These are phyloP conservation scores for Auriscalpium orientale DNA, from an alignment of 768 basidiomycete species.

Conservation along the genomic window DNA sequence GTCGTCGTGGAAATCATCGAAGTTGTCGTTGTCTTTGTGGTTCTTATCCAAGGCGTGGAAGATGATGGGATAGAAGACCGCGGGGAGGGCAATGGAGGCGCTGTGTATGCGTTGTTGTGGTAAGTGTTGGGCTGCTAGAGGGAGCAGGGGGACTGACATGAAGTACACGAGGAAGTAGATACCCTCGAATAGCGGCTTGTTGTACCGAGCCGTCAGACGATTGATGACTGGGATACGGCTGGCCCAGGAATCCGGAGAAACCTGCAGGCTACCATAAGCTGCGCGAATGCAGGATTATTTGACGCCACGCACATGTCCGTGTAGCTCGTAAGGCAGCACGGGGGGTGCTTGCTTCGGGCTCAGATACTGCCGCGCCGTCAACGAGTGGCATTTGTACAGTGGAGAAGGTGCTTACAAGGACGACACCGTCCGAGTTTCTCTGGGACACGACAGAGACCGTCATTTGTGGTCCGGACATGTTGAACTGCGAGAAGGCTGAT, in stretches of 20 bases:
- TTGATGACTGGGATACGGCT: constrained; percentile 32
- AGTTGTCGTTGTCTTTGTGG: background rate
- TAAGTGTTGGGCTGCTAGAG: too few species aligned
- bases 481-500: background rate
- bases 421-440: constrained; percentile 3
- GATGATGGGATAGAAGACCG: constrained; percentile 29
- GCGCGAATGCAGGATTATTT: background rate
- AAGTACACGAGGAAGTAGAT: constrained; percentile 32
- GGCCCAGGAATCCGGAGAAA: constrained; percentile 38
- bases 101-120: constrained; percentile 19
- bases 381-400: background rate
- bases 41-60: constrained; percentile 19
- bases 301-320: background rate
- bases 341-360: background rate
- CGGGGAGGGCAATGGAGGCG: constrained; percentile 32
- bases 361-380: background rate
- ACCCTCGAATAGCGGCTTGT: constrained; percentile 38
- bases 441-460: constrained; percentile 3
- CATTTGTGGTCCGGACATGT: background rate
- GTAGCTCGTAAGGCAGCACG: constrained; percentile 5
- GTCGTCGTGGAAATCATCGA: constrained; percentile 13
- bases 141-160: constrained; percentile 25
- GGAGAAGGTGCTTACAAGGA: constrained; percentile 4
- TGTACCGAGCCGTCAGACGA: constrained; percentile 30
- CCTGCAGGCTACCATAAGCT: constrained; percentile 18